Percentiles rank a stretch among this genome's conserved stretches.
phyloP scores from a whole-genome alignment of 2,329 filamentous ascomycete species.

The Cadophora sp. region DNA sequence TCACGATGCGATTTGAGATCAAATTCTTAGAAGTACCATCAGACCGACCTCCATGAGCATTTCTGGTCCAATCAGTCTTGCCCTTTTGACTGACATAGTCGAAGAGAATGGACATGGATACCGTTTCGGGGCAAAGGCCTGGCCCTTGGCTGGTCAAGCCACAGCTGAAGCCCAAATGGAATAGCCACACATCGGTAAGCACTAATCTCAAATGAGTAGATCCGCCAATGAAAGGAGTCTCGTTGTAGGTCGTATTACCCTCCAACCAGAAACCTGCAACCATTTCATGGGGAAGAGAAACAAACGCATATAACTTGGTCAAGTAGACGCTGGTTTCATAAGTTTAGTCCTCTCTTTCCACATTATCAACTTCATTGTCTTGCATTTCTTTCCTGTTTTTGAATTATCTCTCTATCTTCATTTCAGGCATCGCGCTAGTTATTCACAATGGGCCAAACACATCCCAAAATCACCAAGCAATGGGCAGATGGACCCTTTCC shows the following conservation, averaged over 20 bases:
- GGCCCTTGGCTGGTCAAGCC: neutral
- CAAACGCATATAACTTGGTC: neutral
- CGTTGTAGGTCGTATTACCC: conserved; percentile 6
- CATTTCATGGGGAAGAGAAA: neutral
- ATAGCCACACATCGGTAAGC: neutral
- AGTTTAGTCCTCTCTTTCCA: neutral
- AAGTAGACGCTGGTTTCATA: neutral
- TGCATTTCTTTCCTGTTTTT: neutral
- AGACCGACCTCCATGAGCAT: neutral
- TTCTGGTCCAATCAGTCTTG: neutral
- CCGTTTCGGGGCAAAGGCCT: neutral
- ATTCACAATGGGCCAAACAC: conserved; percentile 23
- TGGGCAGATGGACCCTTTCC: conserved; percentile 36
- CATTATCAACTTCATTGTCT: neutral
- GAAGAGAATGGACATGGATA: neutral
- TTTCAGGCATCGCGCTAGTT: neutral
- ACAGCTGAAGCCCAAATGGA: neutral
- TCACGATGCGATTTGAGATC: neutral
- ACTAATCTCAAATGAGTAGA: neutral
- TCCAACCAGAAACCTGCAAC: neutral
- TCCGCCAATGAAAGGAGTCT: no score
- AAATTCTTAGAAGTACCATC: neutral
- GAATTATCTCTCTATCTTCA: neutral
- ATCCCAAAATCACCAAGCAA: conserved; percentile 30
- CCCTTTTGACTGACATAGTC: neutral